phyloP scores from a whole-genome alignment of 1,284 basidiomycete genomes.

The Exsudoporus floridanus region DNA sequence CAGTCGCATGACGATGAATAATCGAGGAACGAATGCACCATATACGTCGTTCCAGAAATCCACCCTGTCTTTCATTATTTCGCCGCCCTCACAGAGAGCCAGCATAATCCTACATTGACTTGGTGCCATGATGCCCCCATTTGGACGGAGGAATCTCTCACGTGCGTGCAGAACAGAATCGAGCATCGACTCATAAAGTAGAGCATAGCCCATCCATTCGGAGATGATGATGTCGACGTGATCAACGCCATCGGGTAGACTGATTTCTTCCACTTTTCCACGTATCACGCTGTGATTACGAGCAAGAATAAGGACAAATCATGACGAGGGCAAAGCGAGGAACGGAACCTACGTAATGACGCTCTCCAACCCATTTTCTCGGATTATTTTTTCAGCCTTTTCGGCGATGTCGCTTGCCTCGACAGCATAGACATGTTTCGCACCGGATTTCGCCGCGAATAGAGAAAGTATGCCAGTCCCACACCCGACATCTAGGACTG shows the following conservation, averaged over 20 bases:
- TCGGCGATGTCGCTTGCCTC: slow-evolving; percentile 88
- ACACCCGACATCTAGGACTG: slow-evolving; percentile 94
- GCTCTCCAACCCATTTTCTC: slow-evolving; percentile 74
- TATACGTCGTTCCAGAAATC: slow-evolving; percentile 92
- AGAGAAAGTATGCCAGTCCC: slow-evolving; percentile 93
- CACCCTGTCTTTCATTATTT: slow-evolving; percentile 78
- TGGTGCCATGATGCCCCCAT: slow-evolving; percentile 84
- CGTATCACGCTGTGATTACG: slow-evolving; percentile 62
- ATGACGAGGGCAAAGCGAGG: not conserved
- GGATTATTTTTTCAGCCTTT: slow-evolving; percentile 81
- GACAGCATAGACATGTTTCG: slow-evolving; percentile 90
- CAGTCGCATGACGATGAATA: not conserved
- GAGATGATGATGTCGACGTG: slow-evolving; percentile 93
- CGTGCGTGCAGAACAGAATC: slow-evolving; percentile 90
- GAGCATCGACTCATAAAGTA: slow-evolving; percentile 96
- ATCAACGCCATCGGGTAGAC: slow-evolving; percentile 62
- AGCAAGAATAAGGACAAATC: not conserved
- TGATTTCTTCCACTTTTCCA: slow-evolving; percentile 87
- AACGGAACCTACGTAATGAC: slow-evolving; percentile 63
- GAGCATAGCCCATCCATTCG: slow-evolving; percentile 97
- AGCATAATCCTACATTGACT: slow-evolving; percentile 88
- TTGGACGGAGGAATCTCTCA: slow-evolving; percentile 77
- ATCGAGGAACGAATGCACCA: slow-evolving; percentile 47
- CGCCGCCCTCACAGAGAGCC: slow-evolving; percentile 73
- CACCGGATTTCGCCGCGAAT: slow-evolving; percentile 90